A percentile compares a stretch with the other conserved stretches of the same genome.
Conservation (phyloP, 208 protist genomes). For the Crithidia acanthocephali region DNA sequence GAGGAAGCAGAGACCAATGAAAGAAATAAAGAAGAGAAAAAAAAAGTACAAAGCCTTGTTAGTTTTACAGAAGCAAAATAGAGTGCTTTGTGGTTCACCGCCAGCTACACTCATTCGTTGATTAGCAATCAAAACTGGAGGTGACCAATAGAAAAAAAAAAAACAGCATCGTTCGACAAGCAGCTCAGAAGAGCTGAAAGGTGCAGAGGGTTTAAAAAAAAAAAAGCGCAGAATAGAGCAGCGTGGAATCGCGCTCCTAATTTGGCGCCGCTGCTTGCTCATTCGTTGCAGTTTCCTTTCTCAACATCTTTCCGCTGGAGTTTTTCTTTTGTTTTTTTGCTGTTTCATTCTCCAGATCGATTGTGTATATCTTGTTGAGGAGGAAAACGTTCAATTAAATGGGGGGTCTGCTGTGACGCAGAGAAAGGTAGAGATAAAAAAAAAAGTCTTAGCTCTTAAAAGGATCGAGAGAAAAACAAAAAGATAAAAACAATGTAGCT, state of each 20-base stretch:
- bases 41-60: neutral
- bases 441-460: neutral
- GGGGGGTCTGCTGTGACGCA: conserved; percentile 11
- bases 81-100: neutral
- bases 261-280: too few species aligned
- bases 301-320: too few species aligned
- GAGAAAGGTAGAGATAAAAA: neutral
- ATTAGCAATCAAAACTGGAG: neutral
- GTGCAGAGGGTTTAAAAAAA: too few species aligned
- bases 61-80: neutral
- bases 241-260: too few species aligned
- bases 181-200: neutral
- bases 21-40: neutral
- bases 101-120: neutral
- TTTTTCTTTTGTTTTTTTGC: too few species aligned
- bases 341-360: neutral
- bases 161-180: neutral
- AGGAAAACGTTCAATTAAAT: neutral
- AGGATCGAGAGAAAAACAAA: neutral
- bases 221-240: too few species aligned
- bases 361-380: neutral
- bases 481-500: neutral
- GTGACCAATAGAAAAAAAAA: neutral
- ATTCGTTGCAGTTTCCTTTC: too few species aligned
- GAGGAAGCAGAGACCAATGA: neutral